Evolutionary conservation across 2,329 filamentous ascomycete species (phyloP), one percentile per base, ranked within the genome.

Genomic region (Cytospora piceicola): DNA sequence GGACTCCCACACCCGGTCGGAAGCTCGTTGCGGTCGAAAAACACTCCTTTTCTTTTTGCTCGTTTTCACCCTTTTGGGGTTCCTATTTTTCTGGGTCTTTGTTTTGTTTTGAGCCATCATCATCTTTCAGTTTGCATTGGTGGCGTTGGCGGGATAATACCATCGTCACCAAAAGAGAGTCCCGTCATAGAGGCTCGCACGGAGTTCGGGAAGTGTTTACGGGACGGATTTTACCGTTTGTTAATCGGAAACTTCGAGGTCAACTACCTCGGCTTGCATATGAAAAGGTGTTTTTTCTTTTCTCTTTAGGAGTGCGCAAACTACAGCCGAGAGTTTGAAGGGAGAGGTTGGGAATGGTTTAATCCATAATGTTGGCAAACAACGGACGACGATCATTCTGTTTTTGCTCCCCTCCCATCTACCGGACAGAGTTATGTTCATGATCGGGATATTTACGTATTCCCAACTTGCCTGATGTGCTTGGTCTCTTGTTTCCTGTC

Each of bases 51-150:
- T 51, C 27, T 58, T 58, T 32, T n/a, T n/a, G n/a, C n/a, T n/a
- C n/a, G n/a, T n/a, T n/a, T n/a, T n/a, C n/a, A n/a, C n/a, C n/a
- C n/a, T n/a, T n/a, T n/a, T n/a, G n/a, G n/a, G n/a, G n/a, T n/a
- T n/a, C n/a, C n/a, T n/a, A n/a, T n/a, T n/a, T n/a, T n/a, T n/a
- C n/a, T n/a, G n/a, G n/a, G n/a, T n/a, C n/a, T n/a, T n/a, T n/a
- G n/a, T n/a, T n/a, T n/a, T n/a, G n/a, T n/a, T n/a, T 61, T 65
- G 36, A 17, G 32, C 36, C 56, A 52, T 62, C 34, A 59, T 56
- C 32, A 59, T 56, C 32, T 20, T 63, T 24, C 61, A 66, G n/a
- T 46, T 46, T 66, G 71, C 71, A 72, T 71, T 64, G 69, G 66
- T 54, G 70, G 71, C 69, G 71, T 72, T 63, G 66, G 51, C 54